phyloP scores from a whole-genome alignment of 1,284 basidiomycete species.

The Cronartium quercuum region DNA sequence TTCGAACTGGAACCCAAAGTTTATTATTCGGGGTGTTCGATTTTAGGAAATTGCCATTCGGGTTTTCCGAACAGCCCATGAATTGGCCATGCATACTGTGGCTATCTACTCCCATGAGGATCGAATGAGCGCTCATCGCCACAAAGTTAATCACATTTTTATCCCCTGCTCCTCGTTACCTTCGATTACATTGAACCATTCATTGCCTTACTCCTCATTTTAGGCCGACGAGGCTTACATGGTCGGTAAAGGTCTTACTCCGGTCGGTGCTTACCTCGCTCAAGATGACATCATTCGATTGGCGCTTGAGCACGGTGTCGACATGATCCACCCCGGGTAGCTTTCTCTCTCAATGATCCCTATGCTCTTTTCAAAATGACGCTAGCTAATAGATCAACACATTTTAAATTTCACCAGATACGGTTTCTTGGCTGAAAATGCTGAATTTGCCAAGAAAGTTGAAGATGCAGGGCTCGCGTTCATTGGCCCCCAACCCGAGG shows the following conservation, averaged over 20 bases:
- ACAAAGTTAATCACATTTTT: slow-evolving; percentile 62
- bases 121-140: slow-evolving; percentile 90
- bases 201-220: not conserved
- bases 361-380: not conserved
- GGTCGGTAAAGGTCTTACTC: slow-evolving; percentile 89
- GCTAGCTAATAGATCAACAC: not conserved
- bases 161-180: not conserved
- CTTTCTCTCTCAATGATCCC: slow-evolving; percentile 43
- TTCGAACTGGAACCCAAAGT: not conserved
- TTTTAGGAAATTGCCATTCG: slow-evolving; percentile 94
- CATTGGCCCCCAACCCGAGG: slow-evolving; percentile 90
- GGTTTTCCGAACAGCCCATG: slow-evolving; percentile 97
- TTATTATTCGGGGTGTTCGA: slow-evolving; percentile 15
- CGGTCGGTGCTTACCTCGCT: slow-evolving; percentile 92
- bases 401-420: slow-evolving; percentile 58
- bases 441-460: slow-evolving; percentile 88
- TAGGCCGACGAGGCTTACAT: slow-evolving; percentile 98
- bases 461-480: slow-evolving; percentile 96
- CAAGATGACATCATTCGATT: slow-evolving; percentile 95
- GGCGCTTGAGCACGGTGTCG: slow-evolving; percentile 91
- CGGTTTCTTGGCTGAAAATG: slow-evolving; percentile 97
- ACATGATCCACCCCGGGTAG: slow-evolving; percentile 98
- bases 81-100: slow-evolving; percentile 97
- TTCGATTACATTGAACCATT: not conserved
- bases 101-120: slow-evolving; percentile 98